Percentiles rank a stretch among this genome's conserved stretches.
These are phyloP conservation scores for Carallia brachiata DNA, from an alignment of 345 rosid species.

Conservation along the genomic window DNA sequence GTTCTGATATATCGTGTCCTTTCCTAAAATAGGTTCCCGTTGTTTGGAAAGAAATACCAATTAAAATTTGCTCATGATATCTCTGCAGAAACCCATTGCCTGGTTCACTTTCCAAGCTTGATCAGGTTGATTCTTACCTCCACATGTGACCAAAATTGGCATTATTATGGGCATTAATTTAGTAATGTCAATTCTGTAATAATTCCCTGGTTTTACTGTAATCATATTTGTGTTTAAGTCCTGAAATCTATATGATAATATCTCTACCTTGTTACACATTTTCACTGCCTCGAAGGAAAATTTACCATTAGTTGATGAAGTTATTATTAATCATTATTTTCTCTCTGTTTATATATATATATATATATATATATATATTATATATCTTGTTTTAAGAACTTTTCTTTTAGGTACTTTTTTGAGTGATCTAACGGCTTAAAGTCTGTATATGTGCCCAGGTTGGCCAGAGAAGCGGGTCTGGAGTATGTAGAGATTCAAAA, in stretches of 20 bases:
- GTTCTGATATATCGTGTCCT: slow-evolving; percentile 11
- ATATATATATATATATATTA: background rate
- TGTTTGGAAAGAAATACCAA: slow-evolving; percentile 93
- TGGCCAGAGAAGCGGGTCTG: slow-evolving; percentile 95
- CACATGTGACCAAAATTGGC: too few relatives aligned
- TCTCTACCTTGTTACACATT: too few relatives aligned
- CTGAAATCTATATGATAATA: background rate
- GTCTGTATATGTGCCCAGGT: slow-evolving; percentile 40
- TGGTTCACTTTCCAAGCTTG: slow-evolving; percentile 98
- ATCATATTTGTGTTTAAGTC: background rate
- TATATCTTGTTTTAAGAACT: background rate
- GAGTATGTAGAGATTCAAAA: slow-evolving; percentile 95
- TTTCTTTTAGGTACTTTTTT: background rate
- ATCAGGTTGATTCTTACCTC: slow-evolving; percentile 50
- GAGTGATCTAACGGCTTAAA: background rate
- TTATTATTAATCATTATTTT: background rate
- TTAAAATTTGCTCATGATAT: slow-evolving; percentile 81
- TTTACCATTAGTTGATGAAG: too few relatives aligned
- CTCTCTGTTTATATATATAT: background rate
- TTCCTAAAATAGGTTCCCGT: slow-evolving; percentile 59
- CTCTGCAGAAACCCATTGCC: slow-evolving; percentile 73
- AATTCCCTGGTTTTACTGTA: background rate
- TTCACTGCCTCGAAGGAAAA: too few relatives aligned
- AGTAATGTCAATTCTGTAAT: background rate
- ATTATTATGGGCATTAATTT: too few relatives aligned